A percentile compares a stretch with the other conserved stretches of the same genome.
phyloP scores from a whole-genome alignment of 2,329 filamentous ascomycete genomes.

The Ophiostoma ulmi region DNA sequence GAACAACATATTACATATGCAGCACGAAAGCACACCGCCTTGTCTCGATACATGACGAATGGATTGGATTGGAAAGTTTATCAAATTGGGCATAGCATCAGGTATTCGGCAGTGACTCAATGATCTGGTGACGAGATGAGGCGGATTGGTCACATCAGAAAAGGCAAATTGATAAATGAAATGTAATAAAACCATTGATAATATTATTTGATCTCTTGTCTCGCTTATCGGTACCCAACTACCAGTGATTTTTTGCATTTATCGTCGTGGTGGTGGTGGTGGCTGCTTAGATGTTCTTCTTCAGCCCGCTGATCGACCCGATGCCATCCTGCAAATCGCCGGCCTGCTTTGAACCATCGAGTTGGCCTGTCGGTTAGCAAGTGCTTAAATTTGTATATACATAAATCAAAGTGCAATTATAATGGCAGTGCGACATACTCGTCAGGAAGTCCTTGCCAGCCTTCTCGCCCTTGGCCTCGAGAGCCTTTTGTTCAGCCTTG shows the following conservation, averaged over 20 bases:
- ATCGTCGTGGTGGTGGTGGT: background rate
- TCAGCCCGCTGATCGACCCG: constrained; percentile 32
- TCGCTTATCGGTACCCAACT: background rate
- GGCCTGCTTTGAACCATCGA: constrained; percentile 38
- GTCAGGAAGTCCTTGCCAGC: constrained; percentile 38
- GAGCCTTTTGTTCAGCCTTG: constrained; percentile 38
- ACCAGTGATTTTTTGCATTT: background rate
- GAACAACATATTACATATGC: background rate
- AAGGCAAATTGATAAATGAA: background rate
- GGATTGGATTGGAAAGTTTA: background rate
- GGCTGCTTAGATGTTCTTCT: constrained; percentile 31
- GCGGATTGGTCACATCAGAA: too few relatives aligned
- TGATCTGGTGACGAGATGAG: background rate
- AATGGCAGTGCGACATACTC: constrained; percentile 29
- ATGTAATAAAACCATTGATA: background rate
- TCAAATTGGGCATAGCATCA: background rate
- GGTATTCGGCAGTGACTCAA: background rate
- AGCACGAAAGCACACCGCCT: background rate
- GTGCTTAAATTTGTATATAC: background rate
- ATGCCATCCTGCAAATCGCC: constrained; percentile 32
- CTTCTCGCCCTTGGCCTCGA: constrained; percentile 38
- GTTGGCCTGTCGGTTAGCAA: constrained; percentile 29
- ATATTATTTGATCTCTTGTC: background rate
- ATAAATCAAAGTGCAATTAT: too few relatives aligned
- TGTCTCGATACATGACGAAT: background rate